Percentiles rank a stretch among this genome's conserved stretches.
Conservation (phyloP, 2,329 filamentous ascomycete genomes). For the Ciborinia camelliae region DNA sequence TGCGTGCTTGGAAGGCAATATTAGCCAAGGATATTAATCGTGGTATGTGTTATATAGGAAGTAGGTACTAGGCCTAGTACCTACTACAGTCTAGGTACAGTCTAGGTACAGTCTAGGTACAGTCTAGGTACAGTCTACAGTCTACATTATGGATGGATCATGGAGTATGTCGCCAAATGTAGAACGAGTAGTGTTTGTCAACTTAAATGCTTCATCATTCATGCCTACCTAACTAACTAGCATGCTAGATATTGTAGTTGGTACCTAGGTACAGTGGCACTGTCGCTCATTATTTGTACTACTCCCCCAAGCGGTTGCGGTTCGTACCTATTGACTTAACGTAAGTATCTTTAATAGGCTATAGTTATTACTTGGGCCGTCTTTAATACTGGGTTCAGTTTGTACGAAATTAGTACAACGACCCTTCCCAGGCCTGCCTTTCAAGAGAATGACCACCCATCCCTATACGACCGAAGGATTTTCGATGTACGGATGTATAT, state of each 20-base stretch:
- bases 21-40: not conserved
- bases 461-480: constrained; percentile 2
- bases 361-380: not conserved
- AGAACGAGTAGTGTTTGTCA: constrained; percentile 15
- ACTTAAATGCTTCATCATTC: constrained; percentile 14
- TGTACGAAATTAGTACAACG: not conserved
- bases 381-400: not conserved
- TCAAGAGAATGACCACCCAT: not conserved
- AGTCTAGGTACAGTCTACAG: too few relatives aligned
- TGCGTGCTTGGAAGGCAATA: not conserved
- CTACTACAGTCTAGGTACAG: too few relatives aligned
- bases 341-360: constrained; percentile 4
- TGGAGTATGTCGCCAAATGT: not conserved
- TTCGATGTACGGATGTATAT: not conserved
- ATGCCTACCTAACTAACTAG: constrained; percentile 5
- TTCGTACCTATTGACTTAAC: constrained; percentile 1
- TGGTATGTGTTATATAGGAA: not conserved
- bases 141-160: too few relatives aligned
- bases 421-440: constrained; percentile 1
- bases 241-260: constrained; percentile 13
- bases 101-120: too few relatives aligned
- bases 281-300: constrained; percentile 9
- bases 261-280: constrained; percentile 9
- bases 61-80: too few relatives aligned
- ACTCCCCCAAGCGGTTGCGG: not conserved